phyloP scores from a whole-genome alignment of 768 basidiomycete species.

The Cyathus striatus region DNA sequence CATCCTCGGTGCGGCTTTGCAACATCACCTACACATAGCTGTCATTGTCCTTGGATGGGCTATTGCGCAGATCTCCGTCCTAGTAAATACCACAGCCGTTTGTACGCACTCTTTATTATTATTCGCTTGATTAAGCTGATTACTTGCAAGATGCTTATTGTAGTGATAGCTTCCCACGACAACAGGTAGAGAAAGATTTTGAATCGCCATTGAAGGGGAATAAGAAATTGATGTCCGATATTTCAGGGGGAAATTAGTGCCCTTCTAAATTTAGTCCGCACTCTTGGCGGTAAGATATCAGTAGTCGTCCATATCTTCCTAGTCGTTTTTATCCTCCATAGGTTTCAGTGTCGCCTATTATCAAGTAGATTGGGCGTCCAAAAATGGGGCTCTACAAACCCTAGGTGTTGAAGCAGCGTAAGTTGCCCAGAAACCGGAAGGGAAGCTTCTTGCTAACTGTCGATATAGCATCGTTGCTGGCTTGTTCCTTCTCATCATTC shows the following conservation, averaged over 20 bases:
- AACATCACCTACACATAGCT: slow-evolving; percentile 32
- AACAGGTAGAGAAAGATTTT: no score
- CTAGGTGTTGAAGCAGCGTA: slow-evolving; percentile 53
- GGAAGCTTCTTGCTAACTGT: not conserved
- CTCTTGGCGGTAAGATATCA: slow-evolving; percentile 36
- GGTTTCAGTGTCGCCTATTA: slow-evolving; percentile 53
- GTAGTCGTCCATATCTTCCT: not conserved
- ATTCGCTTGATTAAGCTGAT: not conserved
- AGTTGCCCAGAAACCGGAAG: slow-evolving; percentile 10
- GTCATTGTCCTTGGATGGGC: slow-evolving; percentile 51
- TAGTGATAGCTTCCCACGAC: slow-evolving; percentile 39
- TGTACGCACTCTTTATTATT: slow-evolving; percentile 24
- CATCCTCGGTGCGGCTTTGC: slow-evolving; percentile 36
- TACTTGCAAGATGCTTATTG: slow-evolving; percentile 25
- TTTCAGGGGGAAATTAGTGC: slow-evolving; percentile 49
- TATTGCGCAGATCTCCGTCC: slow-evolving; percentile 33
- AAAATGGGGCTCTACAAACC: slow-evolving; percentile 47
- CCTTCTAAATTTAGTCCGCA: slow-evolving; percentile 47
- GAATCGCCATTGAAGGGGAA: no score
- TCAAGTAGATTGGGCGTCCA: slow-evolving; percentile 51
- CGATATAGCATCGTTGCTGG: slow-evolving; percentile 4
- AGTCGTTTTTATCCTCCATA: slow-evolving; percentile 1
- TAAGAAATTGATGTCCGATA: no score
- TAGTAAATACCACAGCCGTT: slow-evolving; percentile 43
- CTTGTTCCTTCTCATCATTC: slow-evolving; percentile 5